Evolutionary conservation across 495 filamentous ascomycete species (phyloP).

Genomic region (Durotheca rogersii): DNA sequence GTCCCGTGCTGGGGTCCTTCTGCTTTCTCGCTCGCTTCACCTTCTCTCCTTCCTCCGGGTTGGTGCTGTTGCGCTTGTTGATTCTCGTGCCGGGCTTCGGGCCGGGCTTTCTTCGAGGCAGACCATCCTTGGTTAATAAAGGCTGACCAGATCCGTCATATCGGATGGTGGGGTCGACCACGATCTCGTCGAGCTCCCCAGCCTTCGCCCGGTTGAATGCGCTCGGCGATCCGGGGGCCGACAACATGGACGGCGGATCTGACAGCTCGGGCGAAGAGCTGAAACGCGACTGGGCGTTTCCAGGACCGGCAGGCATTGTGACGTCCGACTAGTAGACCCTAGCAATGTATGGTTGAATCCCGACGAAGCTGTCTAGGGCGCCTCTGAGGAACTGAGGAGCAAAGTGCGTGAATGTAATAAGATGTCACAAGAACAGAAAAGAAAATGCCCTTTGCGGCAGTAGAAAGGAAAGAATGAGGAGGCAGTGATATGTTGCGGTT

Average conservation of each 20-base stretch:
- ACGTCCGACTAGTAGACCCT: not conserved
- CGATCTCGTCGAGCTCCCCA: slow-evolving; percentile 34
- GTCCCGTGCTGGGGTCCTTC: slow-evolving; percentile 56
- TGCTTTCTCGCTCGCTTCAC: slow-evolving; percentile 56
- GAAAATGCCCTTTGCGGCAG: too few species aligned
- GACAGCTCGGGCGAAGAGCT: slow-evolving; percentile 38
- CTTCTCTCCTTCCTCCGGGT: slow-evolving; percentile 51
- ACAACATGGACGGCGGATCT: slow-evolving; percentile 35
- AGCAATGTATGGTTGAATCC: not conserved
- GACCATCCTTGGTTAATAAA: slow-evolving; percentile 46
- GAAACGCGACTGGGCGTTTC: slow-evolving; percentile 18
- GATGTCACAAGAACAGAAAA: not conserved
- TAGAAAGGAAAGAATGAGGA: not conserved
- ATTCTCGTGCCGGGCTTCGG: slow-evolving; percentile 52
- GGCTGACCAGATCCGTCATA: slow-evolving; percentile 36
- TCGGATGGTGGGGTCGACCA: slow-evolving; percentile 34
- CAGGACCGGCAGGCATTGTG: slow-evolving; percentile 30
- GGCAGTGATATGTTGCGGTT: not conserved
- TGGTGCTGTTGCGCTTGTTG: slow-evolving; percentile 43
- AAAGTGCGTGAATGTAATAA: too few species aligned
- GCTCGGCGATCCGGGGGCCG: slow-evolving; percentile 27
- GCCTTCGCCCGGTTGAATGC: slow-evolving; percentile 28
- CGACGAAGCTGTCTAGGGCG: not conserved
- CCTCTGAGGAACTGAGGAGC: not conserved
- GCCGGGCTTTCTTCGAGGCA: slow-evolving; percentile 52